Evolutionary conservation across 176 grass and related monocot genomes (phyloP).

Genomic region (Ananas comosus): DNA sequence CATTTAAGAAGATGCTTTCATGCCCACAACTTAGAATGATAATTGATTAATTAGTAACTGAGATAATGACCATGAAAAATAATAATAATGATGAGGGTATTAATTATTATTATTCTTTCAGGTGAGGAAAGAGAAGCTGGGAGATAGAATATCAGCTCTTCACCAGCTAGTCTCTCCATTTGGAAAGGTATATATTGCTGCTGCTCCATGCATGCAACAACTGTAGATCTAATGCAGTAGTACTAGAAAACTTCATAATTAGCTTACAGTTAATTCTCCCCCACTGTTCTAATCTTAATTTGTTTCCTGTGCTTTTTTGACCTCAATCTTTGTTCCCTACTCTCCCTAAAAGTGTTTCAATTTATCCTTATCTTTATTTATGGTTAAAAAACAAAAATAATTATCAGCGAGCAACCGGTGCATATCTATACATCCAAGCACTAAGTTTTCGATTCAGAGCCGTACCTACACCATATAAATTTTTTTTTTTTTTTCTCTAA

Average conservation of each 20-base stretch:
- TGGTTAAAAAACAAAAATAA: too few species aligned
- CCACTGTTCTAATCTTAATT: neutral
- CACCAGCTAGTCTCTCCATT: constrained; percentile 98
- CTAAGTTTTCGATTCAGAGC: too few species aligned
- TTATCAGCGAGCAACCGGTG: too few species aligned
- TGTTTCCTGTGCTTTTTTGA: neutral
- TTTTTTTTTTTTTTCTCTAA: too few species aligned
- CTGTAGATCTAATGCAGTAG: neutral
- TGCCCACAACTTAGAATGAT: too few species aligned
- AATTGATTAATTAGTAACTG: too few species aligned
- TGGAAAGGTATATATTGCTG: constrained; percentile 61
- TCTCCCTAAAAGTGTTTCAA: too few species aligned
- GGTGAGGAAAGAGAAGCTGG: constrained; percentile 97
- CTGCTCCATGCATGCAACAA: neutral
- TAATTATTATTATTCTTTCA: constrained; percentile 37
- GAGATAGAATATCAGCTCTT: constrained; percentile 94
- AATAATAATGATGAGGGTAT: constrained; percentile 31
- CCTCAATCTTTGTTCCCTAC: too few species aligned
- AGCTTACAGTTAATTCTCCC: neutral
- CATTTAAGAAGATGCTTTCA: neutral
- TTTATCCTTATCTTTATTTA: too few species aligned
- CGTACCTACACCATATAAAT: too few species aligned
- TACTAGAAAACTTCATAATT: neutral
- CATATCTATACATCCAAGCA: too few species aligned
- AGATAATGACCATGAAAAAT: neutral